Evolutionary conservation across 129 eudicot species (phyloP).

Genomic region (Apium graveolens): DNA sequence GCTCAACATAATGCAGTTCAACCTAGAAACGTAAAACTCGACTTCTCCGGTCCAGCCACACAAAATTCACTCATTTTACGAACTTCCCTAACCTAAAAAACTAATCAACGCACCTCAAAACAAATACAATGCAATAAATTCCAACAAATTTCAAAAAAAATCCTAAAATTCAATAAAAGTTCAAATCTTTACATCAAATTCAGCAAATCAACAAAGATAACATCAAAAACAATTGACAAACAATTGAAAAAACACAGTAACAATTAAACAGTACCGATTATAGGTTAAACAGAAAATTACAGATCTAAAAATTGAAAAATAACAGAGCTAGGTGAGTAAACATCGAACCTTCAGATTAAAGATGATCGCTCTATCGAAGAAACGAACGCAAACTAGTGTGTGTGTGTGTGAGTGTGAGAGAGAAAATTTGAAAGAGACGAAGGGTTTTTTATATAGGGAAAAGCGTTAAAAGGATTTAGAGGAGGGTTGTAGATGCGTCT

Average conservation of each 20-base stretch:
- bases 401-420: neutral
- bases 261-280: neutral
- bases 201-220: neutral
- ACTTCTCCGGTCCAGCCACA: neutral
- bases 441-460: neutral
- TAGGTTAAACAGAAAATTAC: neutral
- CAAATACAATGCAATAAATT: too few relatives aligned
- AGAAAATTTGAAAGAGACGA: neutral
- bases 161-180: neutral
- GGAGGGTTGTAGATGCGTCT: neutral
- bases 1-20: neutral
- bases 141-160: too few relatives aligned
- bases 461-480: neutral
- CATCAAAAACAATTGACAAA: neutral
- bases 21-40: neutral
- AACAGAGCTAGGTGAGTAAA: neutral
- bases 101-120: neutral
- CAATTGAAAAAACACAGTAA: neutral
- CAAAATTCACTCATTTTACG: neutral
- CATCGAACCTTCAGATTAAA: neutral
- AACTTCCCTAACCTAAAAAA: neutral
- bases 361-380: neutral
- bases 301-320: neutral
- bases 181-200: neutral
- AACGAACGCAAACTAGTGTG: neutral